Evolutionary conservation across 75 land plant genomes (phyloP).

Genomic region (Picea glauca): DNA sequence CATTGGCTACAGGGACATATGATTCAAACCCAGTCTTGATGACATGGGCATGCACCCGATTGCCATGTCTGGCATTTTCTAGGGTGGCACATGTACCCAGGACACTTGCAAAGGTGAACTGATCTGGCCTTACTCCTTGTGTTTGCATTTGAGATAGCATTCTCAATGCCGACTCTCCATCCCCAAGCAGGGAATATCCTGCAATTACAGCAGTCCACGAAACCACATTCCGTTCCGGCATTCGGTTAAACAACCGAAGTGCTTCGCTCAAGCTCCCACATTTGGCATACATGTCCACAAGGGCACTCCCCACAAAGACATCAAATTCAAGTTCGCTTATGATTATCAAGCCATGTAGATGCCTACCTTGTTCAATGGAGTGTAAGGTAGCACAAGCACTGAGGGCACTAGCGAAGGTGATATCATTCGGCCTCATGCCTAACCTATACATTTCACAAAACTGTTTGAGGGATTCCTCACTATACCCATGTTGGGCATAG

Average conservation of each 20-base stretch:
- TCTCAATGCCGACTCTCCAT: slow-evolving; percentile 9
- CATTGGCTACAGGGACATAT: not conserved
- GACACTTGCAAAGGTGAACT: slow-evolving; percentile 17
- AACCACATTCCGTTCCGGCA: slow-evolving; percentile 12
- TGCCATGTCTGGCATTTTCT: slow-evolving; percentile 11
- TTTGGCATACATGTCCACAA: slow-evolving; percentile 33
- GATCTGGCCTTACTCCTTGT: slow-evolving; percentile 19
- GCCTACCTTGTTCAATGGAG: slow-evolving; percentile 14
- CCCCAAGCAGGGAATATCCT: slow-evolving; percentile 20
- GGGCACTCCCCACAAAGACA: slow-evolving; percentile 22
- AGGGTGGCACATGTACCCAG: slow-evolving; percentile 16
- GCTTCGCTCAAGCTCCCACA: slow-evolving; percentile 26
- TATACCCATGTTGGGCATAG: not conserved
- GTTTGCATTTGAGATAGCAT: slow-evolving; percentile 10
- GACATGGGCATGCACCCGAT: slow-evolving; percentile 18
- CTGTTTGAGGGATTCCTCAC: not conserved
- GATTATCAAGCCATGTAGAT: slow-evolving; percentile 19
- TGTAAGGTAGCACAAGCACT: slow-evolving; percentile 17
- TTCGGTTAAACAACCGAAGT: slow-evolving; percentile 15
- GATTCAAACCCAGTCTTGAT: slow-evolving; percentile 2
- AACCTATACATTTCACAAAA: slow-evolving; percentile 3
- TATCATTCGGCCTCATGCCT: slow-evolving; percentile 24
- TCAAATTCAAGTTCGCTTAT: slow-evolving; percentile 20
- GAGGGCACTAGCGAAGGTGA: slow-evolving; percentile 34
- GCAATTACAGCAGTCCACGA: slow-evolving; percentile 31